Percentiles rank a stretch among this genome's conserved stretches.
phyloP scores from a whole-genome alignment of 2,329 filamentous ascomycete species.

The Fusarium marasasianum region DNA sequence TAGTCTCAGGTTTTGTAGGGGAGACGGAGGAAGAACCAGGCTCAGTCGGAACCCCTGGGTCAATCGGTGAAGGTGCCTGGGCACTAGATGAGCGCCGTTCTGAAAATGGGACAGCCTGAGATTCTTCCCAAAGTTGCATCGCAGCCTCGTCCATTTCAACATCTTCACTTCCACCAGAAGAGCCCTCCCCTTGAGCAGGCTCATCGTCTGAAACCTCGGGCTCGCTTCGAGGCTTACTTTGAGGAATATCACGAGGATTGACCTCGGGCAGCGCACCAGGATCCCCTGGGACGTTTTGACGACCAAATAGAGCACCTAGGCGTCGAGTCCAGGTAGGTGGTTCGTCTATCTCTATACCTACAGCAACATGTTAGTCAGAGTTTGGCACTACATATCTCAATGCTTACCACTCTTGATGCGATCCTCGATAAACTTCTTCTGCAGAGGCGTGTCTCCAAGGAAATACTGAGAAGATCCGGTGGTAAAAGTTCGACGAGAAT shows the following conservation, averaged over 20 bases:
- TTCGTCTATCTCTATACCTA: slow-evolving; percentile 21
- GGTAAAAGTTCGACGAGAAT: slow-evolving; percentile 34
- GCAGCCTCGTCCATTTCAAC: slow-evolving; percentile 6
- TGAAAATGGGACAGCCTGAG: neutral
- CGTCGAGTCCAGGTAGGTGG: slow-evolving; percentile 15
- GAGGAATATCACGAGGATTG: slow-evolving; percentile 24
- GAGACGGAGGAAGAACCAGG: neutral
- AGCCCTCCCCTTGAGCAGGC: neutral
- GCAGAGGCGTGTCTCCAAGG: slow-evolving; percentile 45
- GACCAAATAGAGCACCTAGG: slow-evolving; percentile 12
- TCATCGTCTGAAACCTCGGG: neutral
- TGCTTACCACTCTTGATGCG: slow-evolving; percentile 32
- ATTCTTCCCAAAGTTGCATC: neutral
- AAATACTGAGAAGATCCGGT: slow-evolving; percentile 41
- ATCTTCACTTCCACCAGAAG: neutral
- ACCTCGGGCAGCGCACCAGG: slow-evolving; percentile 33
- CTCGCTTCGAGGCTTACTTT: slow-evolving; percentile 22
- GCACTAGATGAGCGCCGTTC: neutral
- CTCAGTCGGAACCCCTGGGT: neutral
- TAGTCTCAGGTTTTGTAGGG: too few relatives aligned
- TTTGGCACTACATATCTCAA: neutral
- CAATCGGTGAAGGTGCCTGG: slow-evolving; percentile 1
- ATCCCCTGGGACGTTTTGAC: neutral
- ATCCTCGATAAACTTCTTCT: slow-evolving; percentile 41
- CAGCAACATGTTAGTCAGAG: neutral